Percentiles rank a stretch among this genome's conserved stretches.
These are phyloP conservation scores for Ceratocystis ficicola DNA, from an alignment of 2,329 filamentous ascomycete genomes.

Conservation along the genomic window DNA sequence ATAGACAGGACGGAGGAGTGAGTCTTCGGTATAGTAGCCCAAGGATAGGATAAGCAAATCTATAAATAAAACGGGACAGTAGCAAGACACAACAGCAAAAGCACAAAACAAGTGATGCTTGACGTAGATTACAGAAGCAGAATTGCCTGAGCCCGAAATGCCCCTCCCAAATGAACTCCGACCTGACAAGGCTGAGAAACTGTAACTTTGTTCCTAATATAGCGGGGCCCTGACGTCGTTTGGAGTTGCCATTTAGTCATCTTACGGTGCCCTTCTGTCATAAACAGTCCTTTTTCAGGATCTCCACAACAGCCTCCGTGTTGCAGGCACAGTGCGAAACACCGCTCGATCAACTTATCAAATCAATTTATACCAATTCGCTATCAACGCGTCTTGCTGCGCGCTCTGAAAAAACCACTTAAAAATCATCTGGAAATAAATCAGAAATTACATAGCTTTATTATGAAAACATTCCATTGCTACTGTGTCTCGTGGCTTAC, in stretches of 20 bases:
- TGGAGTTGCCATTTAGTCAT: neutral
- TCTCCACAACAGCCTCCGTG: neutral
- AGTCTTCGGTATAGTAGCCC: neutral
- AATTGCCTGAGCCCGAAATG: neutral
- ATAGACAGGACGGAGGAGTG: neutral
- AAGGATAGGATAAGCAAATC: neutral
- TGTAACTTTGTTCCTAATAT: neutral
- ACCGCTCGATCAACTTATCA: neutral
- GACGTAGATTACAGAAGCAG: neutral
- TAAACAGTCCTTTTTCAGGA: neutral
- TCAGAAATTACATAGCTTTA: neutral
- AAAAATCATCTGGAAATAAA: conserved; percentile 1
- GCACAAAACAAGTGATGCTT: neutral
- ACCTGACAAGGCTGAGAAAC: conserved; percentile 1
- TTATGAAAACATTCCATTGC: neutral
- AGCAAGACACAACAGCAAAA: neutral
- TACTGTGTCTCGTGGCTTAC: neutral
- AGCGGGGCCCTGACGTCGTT: conserved; percentile 7
- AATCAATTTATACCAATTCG: neutral
- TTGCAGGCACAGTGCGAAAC: neutral
- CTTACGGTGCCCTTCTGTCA: neutral
- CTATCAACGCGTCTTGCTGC: neutral
- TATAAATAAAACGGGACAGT: neutral
- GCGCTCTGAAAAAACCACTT: neutral
- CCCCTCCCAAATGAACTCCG: conserved; percentile 3